Base-by-base conservation (phyloP, 2,329 filamentous ascomycete genomes). In the Trichoderma sp. region DNA sequence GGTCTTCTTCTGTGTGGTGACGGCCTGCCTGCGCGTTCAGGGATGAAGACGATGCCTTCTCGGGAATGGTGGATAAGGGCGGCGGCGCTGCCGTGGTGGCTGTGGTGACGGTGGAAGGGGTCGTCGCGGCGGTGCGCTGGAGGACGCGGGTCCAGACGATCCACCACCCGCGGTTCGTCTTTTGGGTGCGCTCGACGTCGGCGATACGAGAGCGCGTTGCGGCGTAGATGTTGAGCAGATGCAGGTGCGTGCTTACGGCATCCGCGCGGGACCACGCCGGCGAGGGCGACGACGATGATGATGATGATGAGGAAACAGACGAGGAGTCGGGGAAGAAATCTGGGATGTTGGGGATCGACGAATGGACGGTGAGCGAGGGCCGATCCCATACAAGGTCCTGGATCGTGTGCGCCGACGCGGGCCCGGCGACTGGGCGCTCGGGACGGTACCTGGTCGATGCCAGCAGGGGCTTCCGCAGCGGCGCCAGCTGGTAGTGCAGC, bases 151-250 rank as follows among this genome's bases (percentile, higher is more conserved):
- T 87, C 88, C 88, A 90, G 28, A 89, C 86, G 34, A 90, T 80
- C 88, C 88, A 90, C 86, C 87, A 90, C 1, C 87, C 88, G 41
- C 87, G 82, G 52, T 79, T 85, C 4, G 88, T 90, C 78, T 90
- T 89, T 70, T 83, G 85, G 1, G 86, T 89, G 21, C 85, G 80
- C 73, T 90, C 88, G 3, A 85, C 73, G 66, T 85, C 83, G 4
- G 75, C 74, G 43, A 79, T 74, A 2, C 72, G 74, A 14, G 70
- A 67, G 5, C 81, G 78, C 2, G 83, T 84, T n/a, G 71, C 67
- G 41, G 68, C 68, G 69, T 85, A 83, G 9, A 85, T 81, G 69
- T 83, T 84, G 30, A 90, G 79, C 12, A 90, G 81, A 69, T 90
- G 86, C 65, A 83, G 82, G 70, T 90, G 87, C 1, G 87, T 88